Conservation (phyloP, 208 protist species). For the Wallacemonas collosoma region DNA sequence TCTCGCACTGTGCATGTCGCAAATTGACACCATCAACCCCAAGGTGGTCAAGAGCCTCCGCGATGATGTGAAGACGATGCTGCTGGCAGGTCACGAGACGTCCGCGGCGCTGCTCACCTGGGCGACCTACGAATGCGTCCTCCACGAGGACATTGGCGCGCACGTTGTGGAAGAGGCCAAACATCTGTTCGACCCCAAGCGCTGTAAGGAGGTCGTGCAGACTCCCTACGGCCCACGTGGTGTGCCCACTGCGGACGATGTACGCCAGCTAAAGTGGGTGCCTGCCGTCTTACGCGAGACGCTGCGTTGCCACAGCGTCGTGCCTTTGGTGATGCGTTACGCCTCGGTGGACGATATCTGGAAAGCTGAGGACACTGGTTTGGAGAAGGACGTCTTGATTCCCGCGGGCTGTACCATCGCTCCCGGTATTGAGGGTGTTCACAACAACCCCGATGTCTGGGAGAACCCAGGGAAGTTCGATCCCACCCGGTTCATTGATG, state of each 20-base stretch:
- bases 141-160: conserved; percentile 47
- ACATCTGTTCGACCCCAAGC: conserved; percentile 69
- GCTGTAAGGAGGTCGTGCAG: conserved; percentile 50
- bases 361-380: conserved; percentile 71
- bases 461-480: conserved; percentile 73
- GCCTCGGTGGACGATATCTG: conserved; percentile 79
- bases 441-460: conserved; percentile 83
- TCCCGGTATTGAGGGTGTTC: conserved; percentile 81
- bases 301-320: conserved; percentile 81
- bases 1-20: conserved; percentile 82
- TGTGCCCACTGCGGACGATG: conserved; percentile 58
- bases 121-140: conserved; percentile 88
- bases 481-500: conserved; percentile 83
- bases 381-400: conserved; percentile 68
- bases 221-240: conserved; percentile 68
- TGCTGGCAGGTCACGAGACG: conserved; percentile 90
- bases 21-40: conserved; percentile 63
- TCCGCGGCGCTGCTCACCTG: conserved; percentile 88
- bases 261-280: conserved; percentile 70
- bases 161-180: conserved; percentile 67
- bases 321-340: conserved; percentile 87
- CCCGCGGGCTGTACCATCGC: conserved; percentile 78
- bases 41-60: conserved; percentile 66
- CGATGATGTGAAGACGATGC: conserved; percentile 91
- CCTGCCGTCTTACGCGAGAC: conserved; percentile 87